These are phyloP conservation scores for Parietichytrium sp. DNA, from an alignment of 108 stramenopile genomes.

Conservation along the genomic window DNA sequence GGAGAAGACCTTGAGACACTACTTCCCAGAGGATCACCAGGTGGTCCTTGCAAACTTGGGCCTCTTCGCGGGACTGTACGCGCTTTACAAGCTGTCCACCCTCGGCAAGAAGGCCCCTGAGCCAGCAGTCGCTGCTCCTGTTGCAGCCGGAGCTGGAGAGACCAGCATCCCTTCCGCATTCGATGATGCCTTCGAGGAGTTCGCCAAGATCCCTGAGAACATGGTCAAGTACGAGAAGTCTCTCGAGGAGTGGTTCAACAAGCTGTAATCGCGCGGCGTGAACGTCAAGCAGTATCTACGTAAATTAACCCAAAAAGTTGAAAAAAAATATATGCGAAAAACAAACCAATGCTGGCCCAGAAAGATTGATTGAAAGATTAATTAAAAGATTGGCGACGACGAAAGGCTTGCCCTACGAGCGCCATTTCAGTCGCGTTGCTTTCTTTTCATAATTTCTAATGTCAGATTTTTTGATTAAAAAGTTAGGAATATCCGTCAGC, in stretches of 20 bases:
- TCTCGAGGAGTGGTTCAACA: conserved; percentile 26
- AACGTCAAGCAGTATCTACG: too few species aligned
- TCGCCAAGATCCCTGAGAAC: conserved; percentile 28
- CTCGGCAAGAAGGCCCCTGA: conserved; percentile 24
- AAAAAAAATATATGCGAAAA: too few species aligned
- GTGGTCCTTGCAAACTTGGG: conserved; percentile 34
- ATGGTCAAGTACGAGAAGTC: conserved; percentile 37
- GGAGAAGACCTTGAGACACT: not conserved
- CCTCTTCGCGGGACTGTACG: not conserved
- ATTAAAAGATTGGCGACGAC: too few species aligned
- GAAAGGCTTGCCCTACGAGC: too few species aligned
- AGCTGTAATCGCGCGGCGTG: too few species aligned
- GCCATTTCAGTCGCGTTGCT: too few species aligned
- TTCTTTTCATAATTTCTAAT: too few species aligned
- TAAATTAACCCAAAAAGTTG: too few species aligned
- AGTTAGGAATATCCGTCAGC: too few species aligned
- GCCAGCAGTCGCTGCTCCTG: not conserved
- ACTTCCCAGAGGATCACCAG: conserved; percentile 35
- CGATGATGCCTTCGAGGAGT: conserved; percentile 35
- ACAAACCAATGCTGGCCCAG: too few species aligned
- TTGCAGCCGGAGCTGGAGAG: not conserved
- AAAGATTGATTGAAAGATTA: too few species aligned
- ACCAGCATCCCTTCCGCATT: conserved; percentile 10
- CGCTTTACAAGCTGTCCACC: not conserved
- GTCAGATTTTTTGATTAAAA: too few species aligned